Conservation (phyloP, 2,329 filamentous ascomycete species). For the Nannizziopsis barbatae region DNA sequence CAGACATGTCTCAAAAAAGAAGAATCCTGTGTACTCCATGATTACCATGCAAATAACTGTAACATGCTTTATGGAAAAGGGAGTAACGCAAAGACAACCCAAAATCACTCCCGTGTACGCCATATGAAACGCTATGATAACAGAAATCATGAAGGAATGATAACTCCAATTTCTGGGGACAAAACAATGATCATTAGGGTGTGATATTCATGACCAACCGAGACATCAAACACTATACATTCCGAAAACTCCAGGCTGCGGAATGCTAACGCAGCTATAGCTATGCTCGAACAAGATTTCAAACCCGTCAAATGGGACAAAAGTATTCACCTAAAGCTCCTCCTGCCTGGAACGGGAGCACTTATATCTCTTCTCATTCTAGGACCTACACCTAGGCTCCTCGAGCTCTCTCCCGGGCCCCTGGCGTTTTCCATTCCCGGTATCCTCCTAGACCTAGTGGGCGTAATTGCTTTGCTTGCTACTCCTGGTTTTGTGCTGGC, state of each 20-base stretch:
- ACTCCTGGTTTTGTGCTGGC: conserved; percentile 21
- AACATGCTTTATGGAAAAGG: too few species aligned
- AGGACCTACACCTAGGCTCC: not conserved
- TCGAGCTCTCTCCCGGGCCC: not conserved
- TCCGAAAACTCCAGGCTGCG: conserved; percentile 5
- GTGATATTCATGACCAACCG: too few species aligned
- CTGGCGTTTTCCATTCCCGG: conserved; percentile 26
- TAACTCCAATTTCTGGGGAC: too few species aligned
- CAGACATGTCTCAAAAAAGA: too few species aligned
- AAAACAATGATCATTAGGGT: too few species aligned
- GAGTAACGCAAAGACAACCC: too few species aligned
- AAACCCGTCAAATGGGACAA: not conserved
- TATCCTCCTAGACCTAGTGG: conserved; percentile 21
- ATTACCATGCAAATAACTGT: too few species aligned
- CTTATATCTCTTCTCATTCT: conserved; percentile 26
- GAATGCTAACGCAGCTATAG: not conserved
- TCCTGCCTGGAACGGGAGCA: conserved; percentile 25
- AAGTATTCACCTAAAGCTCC: conserved; percentile 19
- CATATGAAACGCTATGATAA: too few species aligned
- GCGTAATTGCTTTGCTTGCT: conserved; percentile 8
- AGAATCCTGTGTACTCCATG: too few species aligned
- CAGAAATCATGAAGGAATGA: too few species aligned
- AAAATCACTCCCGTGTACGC: too few species aligned
- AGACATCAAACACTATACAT: not conserved
- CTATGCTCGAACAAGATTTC: not conserved